Evolutionary conservation across 2,329 filamentous ascomycete genomes (phyloP).

Genomic region (Keithomyces neogunnii): DNA sequence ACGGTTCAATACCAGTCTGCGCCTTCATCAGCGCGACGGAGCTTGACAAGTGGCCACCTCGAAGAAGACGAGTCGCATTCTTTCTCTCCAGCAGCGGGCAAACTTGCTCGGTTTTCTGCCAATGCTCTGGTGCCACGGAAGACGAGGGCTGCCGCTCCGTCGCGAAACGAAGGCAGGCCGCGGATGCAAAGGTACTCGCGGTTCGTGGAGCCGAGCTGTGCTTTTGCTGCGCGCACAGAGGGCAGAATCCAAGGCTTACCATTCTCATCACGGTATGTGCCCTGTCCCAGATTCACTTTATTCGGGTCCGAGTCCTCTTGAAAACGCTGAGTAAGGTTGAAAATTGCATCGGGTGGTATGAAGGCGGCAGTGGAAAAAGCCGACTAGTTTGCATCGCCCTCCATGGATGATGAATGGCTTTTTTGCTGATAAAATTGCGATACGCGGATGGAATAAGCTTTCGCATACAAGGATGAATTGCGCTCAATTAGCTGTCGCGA

Average conservation of each 20-base stretch:
- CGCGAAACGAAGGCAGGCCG: slow-evolving; percentile 55
- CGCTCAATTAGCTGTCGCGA: too few relatives aligned
- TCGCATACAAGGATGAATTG: too few relatives aligned
- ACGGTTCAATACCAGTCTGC: slow-evolving; percentile 13
- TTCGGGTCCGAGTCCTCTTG: neutral
- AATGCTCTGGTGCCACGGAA: slow-evolving; percentile 9
- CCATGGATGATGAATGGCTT: too few relatives aligned
- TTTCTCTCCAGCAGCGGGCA: neutral
- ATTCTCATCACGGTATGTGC: slow-evolving; percentile 5
- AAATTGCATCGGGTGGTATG: neutral
- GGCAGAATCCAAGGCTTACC: slow-evolving; percentile 5
- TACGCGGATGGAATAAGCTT: too few relatives aligned
- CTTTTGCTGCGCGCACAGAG: neutral
- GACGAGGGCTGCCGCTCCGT: slow-evolving; percentile 16
- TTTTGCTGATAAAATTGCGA: too few relatives aligned
- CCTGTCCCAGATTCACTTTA: slow-evolving; percentile 8
- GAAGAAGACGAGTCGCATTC: neutral
- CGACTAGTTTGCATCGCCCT: too few relatives aligned
- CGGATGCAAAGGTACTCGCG: slow-evolving; percentile 93
- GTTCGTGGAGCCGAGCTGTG: slow-evolving; percentile 49
- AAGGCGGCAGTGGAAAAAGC: too few relatives aligned
- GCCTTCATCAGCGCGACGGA: slow-evolving; percentile 19
- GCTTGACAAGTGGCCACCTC: slow-evolving; percentile 15
- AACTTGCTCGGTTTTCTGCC: slow-evolving; percentile 15
- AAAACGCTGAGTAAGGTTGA: slow-evolving; percentile 1